phyloP scores from a whole-genome alignment of 2,329 filamentous ascomycete species.

The Microcyclospora tardicrescens region DNA sequence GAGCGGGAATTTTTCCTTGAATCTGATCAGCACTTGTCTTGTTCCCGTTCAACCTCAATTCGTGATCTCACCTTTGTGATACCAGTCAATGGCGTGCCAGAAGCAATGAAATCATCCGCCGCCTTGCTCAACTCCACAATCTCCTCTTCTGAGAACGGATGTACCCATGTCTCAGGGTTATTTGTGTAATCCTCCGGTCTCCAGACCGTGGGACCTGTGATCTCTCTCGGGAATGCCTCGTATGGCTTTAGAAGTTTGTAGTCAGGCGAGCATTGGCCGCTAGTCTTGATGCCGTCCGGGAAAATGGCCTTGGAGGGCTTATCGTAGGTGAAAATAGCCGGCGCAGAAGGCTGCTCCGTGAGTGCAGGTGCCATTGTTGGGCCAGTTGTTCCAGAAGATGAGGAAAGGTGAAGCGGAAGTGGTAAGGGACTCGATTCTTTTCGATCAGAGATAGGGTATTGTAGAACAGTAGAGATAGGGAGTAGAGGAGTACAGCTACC shows the following conservation, averaged over 20 bases:
- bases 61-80: conserved; percentile 43
- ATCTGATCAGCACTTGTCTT: background rate
- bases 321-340: conserved; percentile 10
- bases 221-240: conserved; percentile 55
- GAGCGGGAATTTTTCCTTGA: conserved; percentile 45
- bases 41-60: background rate
- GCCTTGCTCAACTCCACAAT: conserved; percentile 52
- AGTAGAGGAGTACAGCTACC: conserved; percentile 12
- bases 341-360: conserved; percentile 10
- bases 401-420: background rate
- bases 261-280: conserved; percentile 60
- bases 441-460: conserved; percentile 3
- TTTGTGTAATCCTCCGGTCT: conserved; percentile 49
- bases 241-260: conserved; percentile 55
- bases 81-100: conserved; percentile 54
- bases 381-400: background rate
- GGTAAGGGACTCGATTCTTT: background rate
- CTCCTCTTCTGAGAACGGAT: conserved; percentile 54
- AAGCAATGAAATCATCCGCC: conserved; percentile 55
- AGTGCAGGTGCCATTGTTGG: conserved; percentile 9
- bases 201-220: conserved; percentile 63
- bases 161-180: conserved; percentile 58
- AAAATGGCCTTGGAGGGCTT: conserved; percentile 37
- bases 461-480: conserved; percentile 10
- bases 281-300: conserved; percentile 53